Evolutionary conservation across 352 stramenopile species (phyloP).

Genomic region (Poterioochromonas sp.): DNA sequence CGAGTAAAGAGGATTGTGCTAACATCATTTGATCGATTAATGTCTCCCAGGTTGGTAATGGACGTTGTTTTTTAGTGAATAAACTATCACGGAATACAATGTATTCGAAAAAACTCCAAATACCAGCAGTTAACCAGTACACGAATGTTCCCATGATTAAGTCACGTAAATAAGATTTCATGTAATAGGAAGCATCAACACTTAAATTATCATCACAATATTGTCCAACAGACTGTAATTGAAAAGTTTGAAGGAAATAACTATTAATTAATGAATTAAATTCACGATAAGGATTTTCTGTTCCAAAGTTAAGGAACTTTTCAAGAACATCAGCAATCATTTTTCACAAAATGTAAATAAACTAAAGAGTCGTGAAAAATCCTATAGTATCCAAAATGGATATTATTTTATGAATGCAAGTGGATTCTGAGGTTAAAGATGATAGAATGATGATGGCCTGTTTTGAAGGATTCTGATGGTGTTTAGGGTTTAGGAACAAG

Average conservation of each 20-base stretch:
- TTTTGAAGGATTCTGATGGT: too few relatives aligned
- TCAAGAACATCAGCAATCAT: too few relatives aligned
- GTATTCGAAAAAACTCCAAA: conserved; percentile 47
- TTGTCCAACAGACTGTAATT: not conserved
- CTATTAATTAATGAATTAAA: conserved; percentile 19
- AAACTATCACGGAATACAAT: conserved; percentile 14
- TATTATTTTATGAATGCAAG: too few relatives aligned
- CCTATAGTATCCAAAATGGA: too few relatives aligned
- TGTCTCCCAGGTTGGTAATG: conserved; percentile 45
- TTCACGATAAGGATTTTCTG: conserved; percentile 28
- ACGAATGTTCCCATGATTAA: conserved; percentile 53
- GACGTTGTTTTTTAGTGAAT: conserved; percentile 12
- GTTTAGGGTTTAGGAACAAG: too few relatives aligned
- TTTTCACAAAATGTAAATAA: too few relatives aligned
- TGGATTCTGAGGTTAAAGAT: too few relatives aligned
- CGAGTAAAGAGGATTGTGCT: conserved; percentile 52
- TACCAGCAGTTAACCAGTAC: conserved; percentile 54
- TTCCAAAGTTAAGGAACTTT: conserved; percentile 5
- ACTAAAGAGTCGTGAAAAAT: too few relatives aligned
- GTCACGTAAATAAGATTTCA: conserved; percentile 59
- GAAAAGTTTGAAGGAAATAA: not conserved
- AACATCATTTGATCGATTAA: conserved; percentile 60
- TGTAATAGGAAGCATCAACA: conserved; percentile 46
- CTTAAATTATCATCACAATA: conserved; percentile 5
- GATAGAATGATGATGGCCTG: too few relatives aligned